Conservation (phyloP, 2,329 filamentous ascomycete species). For the Phyllosticta citribraziliensis region DNA sequence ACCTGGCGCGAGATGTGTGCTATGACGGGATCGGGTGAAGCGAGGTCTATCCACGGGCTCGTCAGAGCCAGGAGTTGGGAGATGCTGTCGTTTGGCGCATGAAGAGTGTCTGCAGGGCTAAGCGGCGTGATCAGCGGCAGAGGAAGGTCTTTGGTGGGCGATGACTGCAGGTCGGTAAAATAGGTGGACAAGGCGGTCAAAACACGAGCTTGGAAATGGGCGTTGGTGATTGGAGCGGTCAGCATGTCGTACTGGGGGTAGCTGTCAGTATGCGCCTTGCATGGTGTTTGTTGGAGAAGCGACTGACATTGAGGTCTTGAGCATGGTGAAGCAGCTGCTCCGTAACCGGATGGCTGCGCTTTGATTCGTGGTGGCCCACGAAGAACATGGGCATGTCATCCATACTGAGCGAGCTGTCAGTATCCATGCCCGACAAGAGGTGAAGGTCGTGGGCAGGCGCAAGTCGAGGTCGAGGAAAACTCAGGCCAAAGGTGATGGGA, state of each 20-base stretch:
- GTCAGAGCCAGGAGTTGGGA: conserved; percentile 66
- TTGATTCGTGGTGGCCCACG: conserved; percentile 65
- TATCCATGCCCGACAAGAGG: conserved; percentile 21
- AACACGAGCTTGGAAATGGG: conserved; percentile 60
- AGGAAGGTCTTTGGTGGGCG: conserved; percentile 28
- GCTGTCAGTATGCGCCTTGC: neutral
- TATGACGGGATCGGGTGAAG: conserved; percentile 71
- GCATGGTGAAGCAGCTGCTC: conserved; percentile 57
- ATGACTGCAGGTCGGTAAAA: conserved; percentile 37
- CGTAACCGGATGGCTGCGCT: conserved; percentile 49
- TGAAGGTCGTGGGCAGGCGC: neutral
- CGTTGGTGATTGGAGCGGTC: conserved; percentile 68
- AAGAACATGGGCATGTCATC: conserved; percentile 48
- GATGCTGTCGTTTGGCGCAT: conserved; percentile 58
- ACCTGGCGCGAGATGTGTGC: conserved; percentile 83
- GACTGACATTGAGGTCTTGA: conserved; percentile 57
- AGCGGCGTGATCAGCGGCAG: conserved; percentile 50
- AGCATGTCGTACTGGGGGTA: conserved; percentile 63
- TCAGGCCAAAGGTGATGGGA: no score
- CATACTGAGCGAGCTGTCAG: conserved; percentile 13
- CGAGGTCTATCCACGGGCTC: conserved; percentile 90
- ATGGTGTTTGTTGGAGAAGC: neutral
- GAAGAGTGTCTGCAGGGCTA: conserved; percentile 66
- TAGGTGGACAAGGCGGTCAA: conserved; percentile 51
- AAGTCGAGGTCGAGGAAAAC: neutral